Percentiles rank a stretch among this genome's conserved stretches.
These are phyloP conservation scores for Aspergillus heteromorphus DNA, from an alignment of 495 filamentous ascomycete genomes.

Conservation along the genomic window DNA sequence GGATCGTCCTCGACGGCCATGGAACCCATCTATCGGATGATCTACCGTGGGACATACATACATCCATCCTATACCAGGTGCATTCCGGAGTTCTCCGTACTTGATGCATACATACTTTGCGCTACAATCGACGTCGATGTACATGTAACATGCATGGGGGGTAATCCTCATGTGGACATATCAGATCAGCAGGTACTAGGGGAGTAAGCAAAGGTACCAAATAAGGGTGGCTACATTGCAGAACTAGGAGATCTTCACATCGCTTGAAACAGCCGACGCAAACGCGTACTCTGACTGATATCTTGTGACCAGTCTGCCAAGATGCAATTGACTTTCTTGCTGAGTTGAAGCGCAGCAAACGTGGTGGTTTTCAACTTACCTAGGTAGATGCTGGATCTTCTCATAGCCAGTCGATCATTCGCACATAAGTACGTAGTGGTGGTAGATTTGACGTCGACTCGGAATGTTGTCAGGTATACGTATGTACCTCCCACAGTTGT, in stretches of 20 bases:
- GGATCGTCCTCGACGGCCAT: not conserved
- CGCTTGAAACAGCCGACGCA: not conserved
- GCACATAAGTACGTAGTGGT: not conserved
- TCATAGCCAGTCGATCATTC: not conserved
- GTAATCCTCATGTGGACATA: slow-evolving; percentile 2
- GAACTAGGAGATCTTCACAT: not conserved
- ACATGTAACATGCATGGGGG: slow-evolving; percentile 3
- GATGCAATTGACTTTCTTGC: slow-evolving; percentile 2
- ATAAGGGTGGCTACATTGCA: not conserved
- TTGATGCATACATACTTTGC: not conserved
- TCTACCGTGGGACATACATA: not conserved
- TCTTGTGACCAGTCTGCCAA: slow-evolving; percentile 14
- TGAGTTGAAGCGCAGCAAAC: not conserved
- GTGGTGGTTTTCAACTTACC: not conserved
- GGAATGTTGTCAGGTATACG: not conserved
- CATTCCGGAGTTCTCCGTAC: not conserved
- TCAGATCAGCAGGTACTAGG: not conserved
- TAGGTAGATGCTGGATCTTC: not conserved
- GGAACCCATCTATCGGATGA: not conserved
- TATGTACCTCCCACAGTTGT: not conserved
- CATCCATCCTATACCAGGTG: not conserved
- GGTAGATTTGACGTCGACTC: not conserved
- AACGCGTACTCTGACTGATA: not conserved
- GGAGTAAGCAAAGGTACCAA: not conserved
- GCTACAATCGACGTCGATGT: not conserved